Evolutionary conservation across 768 basidiomycete genomes (phyloP).

Genomic region (Mycena olivaceomarginata): DNA sequence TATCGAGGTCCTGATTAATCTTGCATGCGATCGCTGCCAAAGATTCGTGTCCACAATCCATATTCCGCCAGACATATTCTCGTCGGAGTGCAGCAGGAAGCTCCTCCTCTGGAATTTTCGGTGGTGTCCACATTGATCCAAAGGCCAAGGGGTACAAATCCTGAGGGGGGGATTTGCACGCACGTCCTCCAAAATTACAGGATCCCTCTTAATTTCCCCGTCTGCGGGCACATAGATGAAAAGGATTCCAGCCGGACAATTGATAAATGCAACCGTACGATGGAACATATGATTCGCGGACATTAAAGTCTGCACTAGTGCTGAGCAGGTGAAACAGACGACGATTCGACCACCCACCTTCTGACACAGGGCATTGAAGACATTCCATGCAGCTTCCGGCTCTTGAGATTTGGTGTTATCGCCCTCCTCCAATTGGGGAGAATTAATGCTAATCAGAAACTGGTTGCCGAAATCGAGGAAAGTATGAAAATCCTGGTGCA

Average conservation of each 20-base stretch:
- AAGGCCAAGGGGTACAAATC: no score
- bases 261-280: neutral
- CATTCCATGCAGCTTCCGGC: no score
- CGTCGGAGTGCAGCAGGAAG: neutral
- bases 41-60: neutral
- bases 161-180: no score
- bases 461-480: neutral
- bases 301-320: neutral
- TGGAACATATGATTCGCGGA: neutral
- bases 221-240: neutral
- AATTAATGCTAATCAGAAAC: neutral
- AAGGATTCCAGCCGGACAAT: neutral
- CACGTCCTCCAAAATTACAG: neutral
- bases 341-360: neutral
- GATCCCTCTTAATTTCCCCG: neutral
- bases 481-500: no score
- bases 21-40: neutral
- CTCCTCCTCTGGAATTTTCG: neutral
- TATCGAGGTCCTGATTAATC: neutral
- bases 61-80: constrained; percentile 1
- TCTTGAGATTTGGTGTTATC: no score
- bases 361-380: neutral
- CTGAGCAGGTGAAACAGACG: neutral
- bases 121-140: neutral
- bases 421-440: neutral